Percentiles rank a stretch among this genome's conserved stretches.
These are phyloP conservation scores for Candida ipomoeae DNA, from an alignment of 805 yeast species.

Conservation along the genomic window DNA sequence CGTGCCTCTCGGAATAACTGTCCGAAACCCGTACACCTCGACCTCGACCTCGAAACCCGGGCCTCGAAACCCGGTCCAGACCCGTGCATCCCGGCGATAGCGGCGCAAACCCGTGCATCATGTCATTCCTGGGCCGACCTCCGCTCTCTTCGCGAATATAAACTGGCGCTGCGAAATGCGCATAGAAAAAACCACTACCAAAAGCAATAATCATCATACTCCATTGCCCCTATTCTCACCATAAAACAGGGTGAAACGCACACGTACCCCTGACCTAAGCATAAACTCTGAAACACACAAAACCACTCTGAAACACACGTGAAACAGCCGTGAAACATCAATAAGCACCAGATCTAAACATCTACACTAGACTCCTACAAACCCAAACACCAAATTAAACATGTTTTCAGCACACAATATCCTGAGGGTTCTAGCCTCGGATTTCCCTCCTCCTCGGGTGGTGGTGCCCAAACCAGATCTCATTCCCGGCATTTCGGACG, in stretches of 20 bases:
- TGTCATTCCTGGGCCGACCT: neutral
- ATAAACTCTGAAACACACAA: too few species aligned
- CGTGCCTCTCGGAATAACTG: too few species aligned
- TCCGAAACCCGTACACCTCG: too few species aligned
- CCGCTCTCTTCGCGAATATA: constrained; percentile 3
- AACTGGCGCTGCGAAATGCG: constrained; percentile 1
- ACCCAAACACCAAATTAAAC: too few species aligned
- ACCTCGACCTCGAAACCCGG: too few species aligned
- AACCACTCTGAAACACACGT: too few species aligned
- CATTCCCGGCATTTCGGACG: constrained; percentile 65
- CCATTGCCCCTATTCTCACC: neutral
- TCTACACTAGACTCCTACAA: neutral
- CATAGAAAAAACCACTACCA: constrained; percentile 2
- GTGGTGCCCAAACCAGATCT: constrained; percentile 37
- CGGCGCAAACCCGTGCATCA: neutral
- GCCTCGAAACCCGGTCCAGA: too few species aligned
- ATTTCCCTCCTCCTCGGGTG: constrained; percentile 13
- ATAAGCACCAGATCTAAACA: neutral
- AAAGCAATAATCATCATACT: neutral
- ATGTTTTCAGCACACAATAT: constrained; percentile 15
- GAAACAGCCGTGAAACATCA: too few species aligned
- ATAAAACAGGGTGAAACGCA: too few species aligned
- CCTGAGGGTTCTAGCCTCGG: constrained; percentile 13
- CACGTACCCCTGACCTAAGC: too few species aligned
- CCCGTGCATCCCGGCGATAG: neutral